These are phyloP conservation scores for Musa itinerans DNA, from an alignment of 176 grass and related monocot genomes.

Conservation along the genomic window DNA sequence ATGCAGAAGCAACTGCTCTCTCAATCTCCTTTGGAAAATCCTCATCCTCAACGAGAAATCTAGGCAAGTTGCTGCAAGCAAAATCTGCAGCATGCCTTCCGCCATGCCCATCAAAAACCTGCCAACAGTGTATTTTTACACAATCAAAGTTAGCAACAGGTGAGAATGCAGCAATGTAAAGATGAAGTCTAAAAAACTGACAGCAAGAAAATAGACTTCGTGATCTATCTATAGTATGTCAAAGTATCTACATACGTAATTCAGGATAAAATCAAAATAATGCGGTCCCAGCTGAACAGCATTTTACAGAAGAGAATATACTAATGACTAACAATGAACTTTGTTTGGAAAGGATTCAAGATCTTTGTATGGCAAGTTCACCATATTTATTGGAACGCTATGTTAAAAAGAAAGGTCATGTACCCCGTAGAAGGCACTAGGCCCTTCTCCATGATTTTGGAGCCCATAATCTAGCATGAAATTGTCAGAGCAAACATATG, in stretches of 20 bases:
- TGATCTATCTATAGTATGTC: too few species aligned
- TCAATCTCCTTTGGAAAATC: constrained; percentile 72
- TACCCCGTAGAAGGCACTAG: constrained; percentile 89
- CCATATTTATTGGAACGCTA: too few species aligned
- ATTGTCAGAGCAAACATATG: constrained; percentile 64
- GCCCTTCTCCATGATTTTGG: constrained; percentile 44
- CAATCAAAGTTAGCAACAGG: neutral
- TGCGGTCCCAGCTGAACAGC: too few species aligned
- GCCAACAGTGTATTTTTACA: constrained; percentile 19
- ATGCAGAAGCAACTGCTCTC: constrained; percentile 71
- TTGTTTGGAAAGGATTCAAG: too few species aligned
- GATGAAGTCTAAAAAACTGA: neutral
- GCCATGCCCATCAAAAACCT: constrained; percentile 98
- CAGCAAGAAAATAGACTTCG: neutral
- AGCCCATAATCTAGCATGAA: constrained; percentile 58
- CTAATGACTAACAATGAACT: neutral
- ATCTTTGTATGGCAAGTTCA: too few species aligned
- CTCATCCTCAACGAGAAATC: constrained; percentile 62
- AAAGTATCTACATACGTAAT: too few species aligned
- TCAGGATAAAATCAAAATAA: too few species aligned
- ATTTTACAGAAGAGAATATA: neutral
- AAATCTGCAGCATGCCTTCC: constrained; percentile 96
- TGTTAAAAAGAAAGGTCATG: neutral
- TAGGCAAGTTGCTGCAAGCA: constrained; percentile 69
- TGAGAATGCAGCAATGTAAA: neutral